phyloP scores from a whole-genome alignment of 2,329 filamentous ascomycete genomes.

The Alternaria gansuensis region DNA sequence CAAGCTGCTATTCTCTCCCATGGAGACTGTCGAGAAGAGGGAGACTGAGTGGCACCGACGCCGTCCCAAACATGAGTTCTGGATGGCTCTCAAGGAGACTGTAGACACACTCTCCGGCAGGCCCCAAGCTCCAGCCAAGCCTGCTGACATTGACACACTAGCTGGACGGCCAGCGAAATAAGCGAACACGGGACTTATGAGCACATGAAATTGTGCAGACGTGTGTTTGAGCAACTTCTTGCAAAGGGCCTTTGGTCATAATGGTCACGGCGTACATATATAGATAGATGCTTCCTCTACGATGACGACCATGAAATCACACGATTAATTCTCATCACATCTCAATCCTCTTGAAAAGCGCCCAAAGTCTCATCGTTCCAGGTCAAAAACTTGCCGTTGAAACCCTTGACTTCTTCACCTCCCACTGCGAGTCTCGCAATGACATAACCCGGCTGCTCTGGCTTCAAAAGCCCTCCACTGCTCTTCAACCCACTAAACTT shows the following conservation, averaged over 20 bases:
- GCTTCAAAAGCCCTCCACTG: conserved; percentile 75
- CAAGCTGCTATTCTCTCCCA: conserved; percentile 83
- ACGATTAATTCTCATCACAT: conserved; percentile 5
- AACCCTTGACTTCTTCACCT: conserved; percentile 65
- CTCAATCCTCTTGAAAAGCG: conserved; percentile 37
- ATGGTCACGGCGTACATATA: conserved; percentile 17
- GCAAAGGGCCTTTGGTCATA: neutral
- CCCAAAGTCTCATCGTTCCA: conserved; percentile 47
- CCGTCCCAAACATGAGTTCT: conserved; percentile 84
- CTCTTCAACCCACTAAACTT: conserved; percentile 76
- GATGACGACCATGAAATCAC: conserved; percentile 9
- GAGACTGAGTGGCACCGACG: conserved; percentile 95
- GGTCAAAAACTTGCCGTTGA: conserved; percentile 79
- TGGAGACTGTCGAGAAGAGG: conserved; percentile 78
- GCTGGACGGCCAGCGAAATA: conserved; percentile 30
- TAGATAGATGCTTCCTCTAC: conserved; percentile 12
- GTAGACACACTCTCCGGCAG: conserved; percentile 83
- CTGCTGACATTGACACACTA: conserved; percentile 32
- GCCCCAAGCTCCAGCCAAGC: conserved; percentile 31
- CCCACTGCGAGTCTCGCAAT: conserved; percentile 79
- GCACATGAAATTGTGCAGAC: neutral
- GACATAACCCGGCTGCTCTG: conserved; percentile 84
- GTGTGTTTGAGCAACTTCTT: neutral
- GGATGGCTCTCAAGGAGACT: conserved; percentile 79
- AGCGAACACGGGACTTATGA: neutral